These are phyloP conservation scores for Fusarium albosuccineum DNA, from an alignment of 2,329 filamentous ascomycete species.

Conservation along the genomic window DNA sequence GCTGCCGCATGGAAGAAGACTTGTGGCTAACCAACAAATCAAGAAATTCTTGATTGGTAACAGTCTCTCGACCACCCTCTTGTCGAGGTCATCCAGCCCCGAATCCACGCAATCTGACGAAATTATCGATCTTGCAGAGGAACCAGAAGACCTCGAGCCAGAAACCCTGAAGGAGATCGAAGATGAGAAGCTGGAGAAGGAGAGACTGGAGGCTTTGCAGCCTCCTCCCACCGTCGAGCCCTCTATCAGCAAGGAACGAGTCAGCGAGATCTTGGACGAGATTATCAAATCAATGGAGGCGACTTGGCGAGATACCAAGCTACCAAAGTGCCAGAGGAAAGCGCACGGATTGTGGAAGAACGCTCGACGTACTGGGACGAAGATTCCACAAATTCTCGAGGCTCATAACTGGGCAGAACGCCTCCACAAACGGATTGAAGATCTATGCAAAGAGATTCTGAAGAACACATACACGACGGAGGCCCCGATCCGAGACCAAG, in stretches of 20 bases:
- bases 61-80: slow-evolving; percentile 25
- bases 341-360: slow-evolving; percentile 73
- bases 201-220: slow-evolving; percentile 10
- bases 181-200: slow-evolving; percentile 46
- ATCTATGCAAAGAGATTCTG: slow-evolving; percentile 66
- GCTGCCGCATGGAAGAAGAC: slow-evolving; percentile 58
- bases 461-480: slow-evolving; percentile 65
- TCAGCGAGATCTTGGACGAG: slow-evolving; percentile 66
- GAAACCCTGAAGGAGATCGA: slow-evolving; percentile 73
- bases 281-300: slow-evolving; percentile 64
- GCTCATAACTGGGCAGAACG: slow-evolving; percentile 58
- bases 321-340: slow-evolving; percentile 66
- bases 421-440: slow-evolving; percentile 67
- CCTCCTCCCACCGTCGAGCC: neutral
- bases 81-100: slow-evolving; percentile 25
- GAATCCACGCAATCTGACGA: slow-evolving; percentile 19
- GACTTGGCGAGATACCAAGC: slow-evolving; percentile 70
- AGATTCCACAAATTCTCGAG: slow-evolving; percentile 55
- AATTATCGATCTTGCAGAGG: slow-evolving; percentile 23
- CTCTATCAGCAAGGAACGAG: slow-evolving; percentile 56
- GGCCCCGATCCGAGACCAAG: slow-evolving; percentile 66
- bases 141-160: slow-evolving; percentile 59
- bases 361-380: slow-evolving; percentile 60
- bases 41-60: slow-evolving; percentile 55
- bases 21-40: slow-evolving; percentile 58